phyloP scores from a whole-genome alignment of 73 alveolate genomes.

The Paramecium pentaurelia region DNA sequence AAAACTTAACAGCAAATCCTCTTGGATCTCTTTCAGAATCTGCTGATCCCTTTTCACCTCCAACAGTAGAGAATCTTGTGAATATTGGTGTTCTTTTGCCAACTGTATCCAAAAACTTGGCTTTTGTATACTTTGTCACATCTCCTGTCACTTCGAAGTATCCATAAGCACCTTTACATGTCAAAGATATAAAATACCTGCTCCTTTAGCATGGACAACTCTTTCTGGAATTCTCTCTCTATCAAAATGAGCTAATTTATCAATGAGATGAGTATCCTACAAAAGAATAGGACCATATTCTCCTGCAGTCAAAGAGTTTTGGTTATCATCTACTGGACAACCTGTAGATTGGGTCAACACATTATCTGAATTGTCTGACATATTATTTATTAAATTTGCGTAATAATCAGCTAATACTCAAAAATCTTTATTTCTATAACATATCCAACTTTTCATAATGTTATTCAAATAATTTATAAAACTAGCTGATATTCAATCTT shows the following conservation, averaged over 20 bases:
- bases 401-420: not conserved
- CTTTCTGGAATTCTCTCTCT: conserved; percentile 95
- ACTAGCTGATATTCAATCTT: not conserved
- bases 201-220: conserved; percentile 95
- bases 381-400: conserved; percentile 41
- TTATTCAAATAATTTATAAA: not conserved
- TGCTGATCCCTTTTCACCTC: conserved; percentile 88
- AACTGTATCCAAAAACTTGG: conserved; percentile 76
- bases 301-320: conserved; percentile 89
- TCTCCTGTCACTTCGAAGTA: conserved; percentile 88
- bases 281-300: conserved; percentile 83
- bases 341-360: conserved; percentile 80
- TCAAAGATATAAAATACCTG: conserved; percentile 58
- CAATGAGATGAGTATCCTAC: conserved; percentile 79
- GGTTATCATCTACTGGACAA: conserved; percentile 84
- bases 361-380: conserved; percentile 58
- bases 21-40: conserved; percentile 92
- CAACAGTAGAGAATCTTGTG: conserved; percentile 87
- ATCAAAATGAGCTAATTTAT: conserved; percentile 88
- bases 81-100: conserved; percentile 90
- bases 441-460: not conserved
- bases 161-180: conserved; percentile 79
- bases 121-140: conserved; percentile 84
- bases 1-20: conserved; percentile 91
- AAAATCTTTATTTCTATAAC: not conserved